These are phyloP conservation scores for apple (Malus domestica) DNA, from an alignment of 306 rosid genomes.

Conservation along the genomic window ASM211411v1 NC_041793.1:8448001-8448500, in stretches of 20 bases:
- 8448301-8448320: conserved; percentile 90
- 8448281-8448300: conserved; percentile 93
- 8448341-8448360: neutral
- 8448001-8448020: neutral
- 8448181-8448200: neutral
- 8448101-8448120: neutral
- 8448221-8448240: conserved; percentile 83
- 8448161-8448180: neutral
- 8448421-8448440: neutral
- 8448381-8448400: neutral
- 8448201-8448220: conserved; percentile 48
- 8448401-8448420: neutral
- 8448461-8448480: neutral
- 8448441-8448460: neutral
- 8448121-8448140: neutral
- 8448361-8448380: neutral
- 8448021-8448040: neutral
- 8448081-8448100: neutral
- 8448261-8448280: conserved; percentile 78
- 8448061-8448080: neutral
- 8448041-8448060: neutral
- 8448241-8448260: conserved; percentile 81
- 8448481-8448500: neutral
- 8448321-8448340: conserved; percentile 71
- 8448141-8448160: neutral